These are phyloP conservation scores for Neocallimastix lanati DNA, from an alignment of 192 early-diverging fungal genomes.

Conservation along the genomic window DNA sequence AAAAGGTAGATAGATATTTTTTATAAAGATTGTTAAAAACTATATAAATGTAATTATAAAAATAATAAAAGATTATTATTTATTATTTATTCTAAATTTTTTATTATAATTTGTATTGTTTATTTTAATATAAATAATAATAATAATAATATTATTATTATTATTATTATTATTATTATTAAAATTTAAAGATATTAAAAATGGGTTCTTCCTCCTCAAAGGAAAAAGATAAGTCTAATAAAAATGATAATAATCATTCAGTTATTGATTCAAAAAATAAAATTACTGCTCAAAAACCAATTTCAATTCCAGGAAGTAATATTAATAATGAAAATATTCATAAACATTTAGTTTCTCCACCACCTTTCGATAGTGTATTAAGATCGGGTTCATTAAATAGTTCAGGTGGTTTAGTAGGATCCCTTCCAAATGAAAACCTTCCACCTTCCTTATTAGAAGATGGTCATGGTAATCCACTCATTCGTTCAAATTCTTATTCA, in stretches of 20 bases:
- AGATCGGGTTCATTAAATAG: not conserved
- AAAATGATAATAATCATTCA: not conserved
- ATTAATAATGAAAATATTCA: not conserved
- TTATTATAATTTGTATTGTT: too few species aligned
- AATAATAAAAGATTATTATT: too few species aligned
- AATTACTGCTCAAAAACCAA: not conserved
- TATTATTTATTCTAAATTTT: too few species aligned
- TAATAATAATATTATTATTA: too few species aligned
- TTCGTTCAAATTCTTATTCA: not conserved
- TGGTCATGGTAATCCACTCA: not conserved
- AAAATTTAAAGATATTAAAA: not conserved
- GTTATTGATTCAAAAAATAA: not conserved
- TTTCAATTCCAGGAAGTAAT: not conserved
- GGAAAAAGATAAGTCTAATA: not conserved
- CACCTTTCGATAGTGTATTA: not conserved
- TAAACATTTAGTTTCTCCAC: not conserved
- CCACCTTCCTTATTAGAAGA: not conserved
- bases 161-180: too few species aligned
- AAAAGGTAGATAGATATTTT: too few species aligned
- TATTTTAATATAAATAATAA: too few species aligned
- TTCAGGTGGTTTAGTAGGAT: not conserved
- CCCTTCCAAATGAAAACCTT: not conserved
- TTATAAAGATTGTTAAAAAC: too few species aligned
- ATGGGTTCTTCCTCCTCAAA: not conserved
- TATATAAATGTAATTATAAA: too few species aligned